phyloP scores from a whole-genome alignment of 768 basidiomycete genomes.

The Lepiota brunneoincarnata region DNA sequence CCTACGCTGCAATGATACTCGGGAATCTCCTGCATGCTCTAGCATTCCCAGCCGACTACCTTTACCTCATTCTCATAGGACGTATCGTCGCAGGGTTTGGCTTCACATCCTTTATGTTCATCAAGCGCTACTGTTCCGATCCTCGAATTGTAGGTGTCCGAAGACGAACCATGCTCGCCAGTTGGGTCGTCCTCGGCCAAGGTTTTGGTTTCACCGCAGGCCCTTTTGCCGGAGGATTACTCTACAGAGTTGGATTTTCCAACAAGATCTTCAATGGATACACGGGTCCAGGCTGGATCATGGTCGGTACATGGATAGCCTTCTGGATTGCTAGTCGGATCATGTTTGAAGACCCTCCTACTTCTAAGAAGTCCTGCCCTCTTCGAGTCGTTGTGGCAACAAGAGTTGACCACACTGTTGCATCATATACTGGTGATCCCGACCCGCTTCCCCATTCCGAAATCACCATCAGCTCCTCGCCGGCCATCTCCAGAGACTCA shows the following conservation, averaged over 20 bases:
- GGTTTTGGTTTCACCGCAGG: constrained; percentile 60
- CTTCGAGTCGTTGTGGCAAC: background rate
- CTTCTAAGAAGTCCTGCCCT: background rate
- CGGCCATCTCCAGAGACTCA: constrained; percentile 5
- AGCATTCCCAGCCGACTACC: constrained; percentile 55
- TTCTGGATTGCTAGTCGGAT: constrained; percentile 41
- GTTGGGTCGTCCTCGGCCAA: constrained; percentile 63
- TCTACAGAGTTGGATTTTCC: constrained; percentile 58
- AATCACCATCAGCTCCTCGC: constrained; percentile 14
- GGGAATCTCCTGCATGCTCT: constrained; percentile 61
- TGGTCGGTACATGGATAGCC: constrained; percentile 48
- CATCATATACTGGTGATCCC: constrained; percentile 12
- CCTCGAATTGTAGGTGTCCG: constrained; percentile 65
- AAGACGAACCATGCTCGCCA: constrained; percentile 57
- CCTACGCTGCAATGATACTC: constrained; percentile 48
- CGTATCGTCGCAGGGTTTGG: constrained; percentile 63
- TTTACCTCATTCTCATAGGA: constrained; percentile 70
- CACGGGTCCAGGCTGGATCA: constrained; percentile 66
- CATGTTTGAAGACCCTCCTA: constrained; percentile 41
- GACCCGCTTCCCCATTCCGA: constrained; percentile 41
- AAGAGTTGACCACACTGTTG: background rate
- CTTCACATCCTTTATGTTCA: constrained; percentile 66
- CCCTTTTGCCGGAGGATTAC: constrained; percentile 59
- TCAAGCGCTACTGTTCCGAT: constrained; percentile 68
- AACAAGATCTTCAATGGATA: constrained; percentile 63